Evolutionary conservation across 352 stramenopile species (phyloP), one percentile per base, ranked within the genome.

Genomic region (Globisporangium polare): DNA sequence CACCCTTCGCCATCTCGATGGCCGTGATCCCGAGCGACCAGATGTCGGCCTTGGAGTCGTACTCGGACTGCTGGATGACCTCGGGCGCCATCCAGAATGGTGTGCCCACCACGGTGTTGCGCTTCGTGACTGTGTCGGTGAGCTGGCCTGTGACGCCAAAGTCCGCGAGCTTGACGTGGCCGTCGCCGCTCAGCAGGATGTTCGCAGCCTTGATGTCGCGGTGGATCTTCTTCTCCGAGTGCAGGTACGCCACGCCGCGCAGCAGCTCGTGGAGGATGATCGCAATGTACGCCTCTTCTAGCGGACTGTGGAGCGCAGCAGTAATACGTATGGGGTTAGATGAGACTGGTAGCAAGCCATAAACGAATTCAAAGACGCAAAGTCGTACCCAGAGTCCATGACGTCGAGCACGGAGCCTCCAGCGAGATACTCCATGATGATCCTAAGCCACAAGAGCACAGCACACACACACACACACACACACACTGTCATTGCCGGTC

Each of bases 21-120:
- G 89, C 86, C 6, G 97, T 99, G 73, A 99, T 99, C 24, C 97
- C 97, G 41, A 99, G 74, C 35, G 86, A 98, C 97, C 97, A 99
- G 52, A 99, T 97, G 77, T 99, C 97, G 10, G 96, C 97, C 73
- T 97, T 92, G 59, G 89, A 97, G 75, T 99, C 95, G 75, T 99
- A 99, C 53, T 89, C 66, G 18, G 76, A 87, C 62, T 92, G 78
- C 66, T 91, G 78, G 56, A 93, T 91, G 17, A 92, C 81, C 64
- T 91, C 81, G 10, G 82, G 96, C 2, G 95, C 95, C 95, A 99
- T 99, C 96, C 96, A 99, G 80, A 98, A 99, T 2, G 97, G 97
- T 58, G 92, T 98, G 9, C 97, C 97, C 20, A 99, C 97, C 5
- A 99, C 92, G 18, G 96, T 99, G 66, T 98, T 98, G 56, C 96